Evolutionary conservation across 768 basidiomycete genomes (phyloP), one percentile per base, ranked within the genome.

Genomic region (Calocybe cyanea): DNA sequence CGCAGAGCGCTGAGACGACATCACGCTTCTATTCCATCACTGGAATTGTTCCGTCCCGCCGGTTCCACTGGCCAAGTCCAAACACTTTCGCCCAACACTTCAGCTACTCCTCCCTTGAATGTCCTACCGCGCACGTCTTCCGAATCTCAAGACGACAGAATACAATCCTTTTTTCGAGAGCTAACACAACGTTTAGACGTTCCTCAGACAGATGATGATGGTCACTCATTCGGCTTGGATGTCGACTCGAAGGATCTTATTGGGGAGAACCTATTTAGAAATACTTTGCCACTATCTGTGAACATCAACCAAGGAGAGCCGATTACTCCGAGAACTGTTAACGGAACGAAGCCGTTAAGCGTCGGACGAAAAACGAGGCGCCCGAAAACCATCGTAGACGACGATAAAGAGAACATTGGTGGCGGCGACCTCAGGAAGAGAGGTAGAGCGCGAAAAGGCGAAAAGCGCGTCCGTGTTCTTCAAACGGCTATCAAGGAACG

Each of bases 111-210:
- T 62, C 25, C 72, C 36, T 57, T 56, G 10, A 32, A 58, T 8
- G 55, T 58, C 43, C 66, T 78, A 7, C 71, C 75, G 6, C 68
- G 64, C 7, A 60, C 88, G 24, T 73, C 77, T 20, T 72, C 82
- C n/a, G 77, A 85, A 45, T 68, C 86, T 21, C 75, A 85, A 54
- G 85, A 92, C 56, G 79, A 79, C 42, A 81, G 78, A 36, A 80
- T 95, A 56, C 88, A 92, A 53, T 67, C 79, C 37, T 94, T 94
- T 68, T 89, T 93, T 64, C 75, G 86, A 44, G 88, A 94, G 62
- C 83, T 93, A 37, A 86, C 83, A 7, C 79, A 85, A 38, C 87
- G 89, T 59, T 76, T 93, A 45, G 82, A 84, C 55, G 75, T 76
- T 35, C 80, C 92, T 68, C 82, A 87, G 57, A 70, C 74, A 31